Evolutionary conservation across 306 rosid species (phyloP), one percentile per base, ranked within the genome.

Genomic region (Acacia confusa): DNA sequence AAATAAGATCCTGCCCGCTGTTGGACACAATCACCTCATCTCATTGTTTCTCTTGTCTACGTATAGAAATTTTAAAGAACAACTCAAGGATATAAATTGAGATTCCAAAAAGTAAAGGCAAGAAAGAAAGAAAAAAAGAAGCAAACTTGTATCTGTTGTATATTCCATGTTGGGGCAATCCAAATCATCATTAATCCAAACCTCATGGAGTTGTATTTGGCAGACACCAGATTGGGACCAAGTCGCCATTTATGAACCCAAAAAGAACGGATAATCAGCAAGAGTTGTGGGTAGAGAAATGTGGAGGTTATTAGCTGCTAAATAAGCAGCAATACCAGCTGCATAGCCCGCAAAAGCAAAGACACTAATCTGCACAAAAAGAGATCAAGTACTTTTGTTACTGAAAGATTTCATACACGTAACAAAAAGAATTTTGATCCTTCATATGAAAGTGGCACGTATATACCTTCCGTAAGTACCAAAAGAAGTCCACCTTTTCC

Each of bases 401-500:
- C 48, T 28, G 63, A 67, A 79, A 48, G 10, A 47, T 25, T 27
- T 79, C 52, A 41, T 4, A 6, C 15, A 4, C 4, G 11, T 10
- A 2, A n/a, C n/a, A 68, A 4, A 67, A 9, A 36, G 48, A 67
- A 36, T 10, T 36, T 19, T 1, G 47, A 67, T 67, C 47, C 9
- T 17, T 6, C 15, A 32, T 13, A 28, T 34, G 55, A 7, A 0
- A 53, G 68, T 17, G 53, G 78, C 60, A 48, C 70, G 48, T 2
- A 57, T 57, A 57, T 57, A 95, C 99, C 98, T 95, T 93, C 74
- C 89, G 84, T 1, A 95, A 84, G 89, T 92, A 95, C 97, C 99
- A 95, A 85, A 93, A 87, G 96, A 95, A 95, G 74, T 95, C 92
- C 84, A 95, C 97, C 80, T 91, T 95, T 85, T 95, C 99, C 99